Base-by-base conservation (phyloP, 106 monocot genomes). In the Dioscorea alata region DNA sequence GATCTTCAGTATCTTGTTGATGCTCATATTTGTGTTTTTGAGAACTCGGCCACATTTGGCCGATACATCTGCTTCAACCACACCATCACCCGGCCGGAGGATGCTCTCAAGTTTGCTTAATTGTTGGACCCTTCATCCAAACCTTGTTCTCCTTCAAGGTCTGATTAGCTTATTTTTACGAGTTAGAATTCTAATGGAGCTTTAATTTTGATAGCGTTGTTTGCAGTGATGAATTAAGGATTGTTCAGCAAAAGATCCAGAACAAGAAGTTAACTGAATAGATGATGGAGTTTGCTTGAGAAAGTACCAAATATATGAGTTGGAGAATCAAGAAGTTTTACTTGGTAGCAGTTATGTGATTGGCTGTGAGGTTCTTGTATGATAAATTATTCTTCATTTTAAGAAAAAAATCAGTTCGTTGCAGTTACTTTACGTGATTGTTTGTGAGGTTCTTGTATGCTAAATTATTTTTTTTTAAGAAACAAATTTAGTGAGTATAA, bases 1-100 rank as follows among this genome's bases (percentile, higher is more conserved):
- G 88, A 91, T 49, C 61, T 63, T 42, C 53, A 79, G 24, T 82
- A 84, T 70, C 83, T 95, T 24, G 83, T 75, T 20, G 85, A 88
- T 25, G 84, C 95, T 2, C 88, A 95, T 57, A 23, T 95, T 20
- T 77, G 83, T 18, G 76, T 77, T n/a, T 91, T 74, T 66, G 91
- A 95, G 70, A 70, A 68, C 63, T 70, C 85, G 3, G 61, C 77
- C 7, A 76, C 91, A 12, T 91, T 77, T 54, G 95, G 95, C 74
- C 69, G n/a, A n/a, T n/a, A 67, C 25, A 65, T 78, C 33, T n/a
- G n/a, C n/a, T n/a, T n/a, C n/a, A n/a, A n/a, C n/a, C n/a, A n/a
- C n/a, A n/a, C n/a, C n/a, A n/a, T 95, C 7, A 74, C 76, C 70
- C 74, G 75, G 35, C 88, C 91, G 0, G 83, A 91, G 25, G 88